Base-by-base conservation (phyloP, 2,329 filamentous ascomycete species). In the Nannizziopsis arthrosporioides region DNA sequence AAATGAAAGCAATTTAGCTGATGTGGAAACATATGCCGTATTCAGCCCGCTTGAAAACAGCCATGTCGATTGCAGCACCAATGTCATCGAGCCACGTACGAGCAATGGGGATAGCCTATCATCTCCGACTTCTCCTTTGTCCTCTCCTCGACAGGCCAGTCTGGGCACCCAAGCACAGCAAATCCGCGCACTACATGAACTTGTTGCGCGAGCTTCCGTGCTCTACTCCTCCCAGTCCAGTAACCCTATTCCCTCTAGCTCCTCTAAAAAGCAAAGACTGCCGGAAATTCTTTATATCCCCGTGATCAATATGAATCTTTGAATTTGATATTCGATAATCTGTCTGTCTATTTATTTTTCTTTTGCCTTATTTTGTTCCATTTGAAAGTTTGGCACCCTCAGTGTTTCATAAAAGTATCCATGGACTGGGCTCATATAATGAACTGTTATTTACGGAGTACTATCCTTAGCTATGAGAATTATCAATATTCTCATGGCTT, bases 21-120 rank as follows among this genome's bases (percentile, higher is more conserved):
- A 50, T 5, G 17, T 22, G 15, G 42, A 54, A 14, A 54, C 56
- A 2, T 53, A 61, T 32, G 55, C 48, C 7, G 47, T 63, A n/a
- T 63, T 63, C 49, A 61, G 59, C 14, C 54, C 60, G 11, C 48
- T 58, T 11, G 54, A 56, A 47, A 48, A 45, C 40, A 50, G 51
- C 14, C 54, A 56, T 47, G 40, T 56, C 40, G 31, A 37, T 19
- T 34, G 48, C 34, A 37, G 9, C 18, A 15, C 32, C 38, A 27
- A 42, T 40, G 17, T 11, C n/a, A 10, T 14, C 2, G 38, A 47
- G 30, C 35, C 46, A 32, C 17, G 12, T 42, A 27, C 31, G 5
- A 22, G 17, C 5, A 34, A 18, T 8, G 46, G 27, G 9, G 46
- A 44, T 14, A 30, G 18, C 34, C 31, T 37, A n/a, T 48, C 42